These are phyloP conservation scores for Pleoardoris graminearum DNA, from an alignment of 2,329 filamentous ascomycete species.

Conservation along the genomic window DNA sequence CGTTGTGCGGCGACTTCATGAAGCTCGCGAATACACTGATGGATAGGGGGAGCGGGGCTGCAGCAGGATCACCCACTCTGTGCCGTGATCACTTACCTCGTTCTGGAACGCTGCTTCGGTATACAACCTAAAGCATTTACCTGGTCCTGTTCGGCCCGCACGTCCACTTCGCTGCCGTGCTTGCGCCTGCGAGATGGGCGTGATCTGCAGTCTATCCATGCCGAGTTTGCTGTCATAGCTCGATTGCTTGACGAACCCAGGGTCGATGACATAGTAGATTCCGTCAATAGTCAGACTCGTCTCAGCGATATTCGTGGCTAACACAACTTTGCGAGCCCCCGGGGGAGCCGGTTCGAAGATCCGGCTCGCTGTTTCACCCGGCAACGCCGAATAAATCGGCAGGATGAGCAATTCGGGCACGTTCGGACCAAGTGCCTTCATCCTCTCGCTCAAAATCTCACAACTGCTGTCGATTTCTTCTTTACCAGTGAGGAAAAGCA, in stretches of 20 bases:
- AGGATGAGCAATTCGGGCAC: slow-evolving; percentile 92
- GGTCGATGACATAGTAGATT: slow-evolving; percentile 96
- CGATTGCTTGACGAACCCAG: slow-evolving; percentile 97
- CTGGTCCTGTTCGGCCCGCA: slow-evolving; percentile 90
- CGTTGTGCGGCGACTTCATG: too few relatives aligned
- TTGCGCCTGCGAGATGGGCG: slow-evolving; percentile 94
- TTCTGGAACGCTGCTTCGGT: slow-evolving; percentile 94
- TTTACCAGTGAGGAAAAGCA: slow-evolving; percentile 96
- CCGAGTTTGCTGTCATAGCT: slow-evolving; percentile 96
- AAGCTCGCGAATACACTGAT: too few relatives aligned
- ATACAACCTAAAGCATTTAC: slow-evolving; percentile 87
- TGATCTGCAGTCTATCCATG: slow-evolving; percentile 96
- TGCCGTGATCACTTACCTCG: too few relatives aligned
- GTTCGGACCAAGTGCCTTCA: slow-evolving; percentile 89
- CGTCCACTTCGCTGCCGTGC: slow-evolving; percentile 92
- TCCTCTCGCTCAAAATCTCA: slow-evolving; percentile 89
- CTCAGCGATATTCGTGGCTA: slow-evolving; percentile 97
- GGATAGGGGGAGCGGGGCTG: too few relatives aligned
- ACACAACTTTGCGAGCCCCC: slow-evolving; percentile 88
- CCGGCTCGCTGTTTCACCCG: slow-evolving; percentile 87
- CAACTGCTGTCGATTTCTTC: slow-evolving; percentile 97
- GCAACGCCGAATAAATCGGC: slow-evolving; percentile 93
- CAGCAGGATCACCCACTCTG: too few relatives aligned
- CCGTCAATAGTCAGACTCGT: slow-evolving; percentile 98
- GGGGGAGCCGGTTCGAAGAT: slow-evolving; percentile 93